These are phyloP conservation scores for Hirsutella thompsonii DNA, from an alignment of 2,329 filamentous ascomycete genomes.

Conservation along the genomic window DNA sequence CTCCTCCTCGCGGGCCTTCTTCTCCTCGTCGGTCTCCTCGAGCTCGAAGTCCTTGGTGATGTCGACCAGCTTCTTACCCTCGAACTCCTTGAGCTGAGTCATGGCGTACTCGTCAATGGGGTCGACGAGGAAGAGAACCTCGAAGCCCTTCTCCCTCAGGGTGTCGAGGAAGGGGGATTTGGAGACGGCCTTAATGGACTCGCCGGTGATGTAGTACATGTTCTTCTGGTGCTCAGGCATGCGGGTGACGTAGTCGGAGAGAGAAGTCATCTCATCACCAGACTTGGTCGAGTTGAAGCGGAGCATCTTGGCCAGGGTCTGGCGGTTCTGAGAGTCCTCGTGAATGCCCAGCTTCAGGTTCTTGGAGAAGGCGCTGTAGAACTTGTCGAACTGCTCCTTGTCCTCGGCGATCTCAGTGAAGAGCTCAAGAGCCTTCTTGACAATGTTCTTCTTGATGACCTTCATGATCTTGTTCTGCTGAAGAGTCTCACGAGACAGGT, in stretches of 20 bases:
- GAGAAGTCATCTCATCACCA: slow-evolving; percentile 87
- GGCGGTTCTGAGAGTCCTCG: slow-evolving; percentile 97
- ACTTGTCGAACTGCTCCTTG: slow-evolving; percentile 99
- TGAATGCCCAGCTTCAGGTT: slow-evolving; percentile 99
- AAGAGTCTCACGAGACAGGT: slow-evolving; percentile 98
- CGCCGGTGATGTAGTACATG: slow-evolving; percentile 99
- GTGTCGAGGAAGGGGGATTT: slow-evolving; percentile 99
- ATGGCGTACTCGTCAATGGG: slow-evolving; percentile 99
- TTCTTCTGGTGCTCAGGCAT: slow-evolving; percentile 99
- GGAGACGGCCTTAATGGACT: slow-evolving; percentile 94
- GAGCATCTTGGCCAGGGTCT: slow-evolving; percentile 87
- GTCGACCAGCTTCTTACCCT: slow-evolving; percentile 99
- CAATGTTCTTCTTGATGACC: slow-evolving; percentile 99
- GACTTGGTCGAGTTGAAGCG: slow-evolving; percentile 99
- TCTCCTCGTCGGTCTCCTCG: slow-evolving; percentile 99
- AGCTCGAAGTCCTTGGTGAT: slow-evolving; percentile 99
- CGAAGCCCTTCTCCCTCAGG: slow-evolving; percentile 98
- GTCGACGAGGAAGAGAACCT: slow-evolving; percentile 98
- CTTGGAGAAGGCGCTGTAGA: slow-evolving; percentile 99
- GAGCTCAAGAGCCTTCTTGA: slow-evolving; percentile 99
- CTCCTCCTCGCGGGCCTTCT: slow-evolving; percentile 85
- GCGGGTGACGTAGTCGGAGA: slow-evolving; percentile 94
- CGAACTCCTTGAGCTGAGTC: slow-evolving; percentile 99
- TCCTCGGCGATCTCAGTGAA: slow-evolving; percentile 99
- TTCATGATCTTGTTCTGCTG: slow-evolving; percentile 99